phyloP scores from a whole-genome alignment of 257 asterid genomes.

The Knoxia roxburghii region DNA sequence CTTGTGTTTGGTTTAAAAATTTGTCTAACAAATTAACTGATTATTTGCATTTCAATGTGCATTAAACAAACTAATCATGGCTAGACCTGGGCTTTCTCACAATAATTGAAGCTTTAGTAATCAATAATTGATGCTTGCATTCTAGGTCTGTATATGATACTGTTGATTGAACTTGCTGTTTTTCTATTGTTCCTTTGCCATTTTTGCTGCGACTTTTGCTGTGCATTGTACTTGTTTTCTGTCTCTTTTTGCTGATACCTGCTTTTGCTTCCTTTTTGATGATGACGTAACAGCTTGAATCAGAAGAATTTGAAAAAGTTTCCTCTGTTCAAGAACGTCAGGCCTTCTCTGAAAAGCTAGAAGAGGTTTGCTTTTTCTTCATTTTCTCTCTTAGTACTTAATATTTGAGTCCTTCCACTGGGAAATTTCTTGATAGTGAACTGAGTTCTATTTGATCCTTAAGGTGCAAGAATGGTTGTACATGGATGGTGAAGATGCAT shows the following conservation, averaged over 20 bases:
- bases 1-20: not conserved
- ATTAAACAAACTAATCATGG: too few relatives aligned
- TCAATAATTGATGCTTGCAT: not conserved
- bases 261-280: conserved; percentile 9
- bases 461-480: conserved; percentile 98
- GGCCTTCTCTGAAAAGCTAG: conserved; percentile 77
- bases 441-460: conserved; percentile 18
- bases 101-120: not conserved
- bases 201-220: not conserved
- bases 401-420: not conserved
- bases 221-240: not conserved
- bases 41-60: too few relatives aligned
- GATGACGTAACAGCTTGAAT: conserved; percentile 50
- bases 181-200: not conserved
- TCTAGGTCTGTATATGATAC: not conserved
- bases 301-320: conserved; percentile 70
- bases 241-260: not conserved
- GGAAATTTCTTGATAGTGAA: not conserved
- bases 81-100: not conserved
- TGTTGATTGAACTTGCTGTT: not conserved
- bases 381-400: conserved; percentile 9
- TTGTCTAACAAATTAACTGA: too few relatives aligned
- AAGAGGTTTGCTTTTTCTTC: conserved; percentile 58
- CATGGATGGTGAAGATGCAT: conserved; percentile 99
- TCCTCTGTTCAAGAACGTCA: conserved; percentile 74